phyloP scores from a whole-genome alignment of 2,329 filamentous ascomycete species.

The Tolypocladium ovalisporum region DNA sequence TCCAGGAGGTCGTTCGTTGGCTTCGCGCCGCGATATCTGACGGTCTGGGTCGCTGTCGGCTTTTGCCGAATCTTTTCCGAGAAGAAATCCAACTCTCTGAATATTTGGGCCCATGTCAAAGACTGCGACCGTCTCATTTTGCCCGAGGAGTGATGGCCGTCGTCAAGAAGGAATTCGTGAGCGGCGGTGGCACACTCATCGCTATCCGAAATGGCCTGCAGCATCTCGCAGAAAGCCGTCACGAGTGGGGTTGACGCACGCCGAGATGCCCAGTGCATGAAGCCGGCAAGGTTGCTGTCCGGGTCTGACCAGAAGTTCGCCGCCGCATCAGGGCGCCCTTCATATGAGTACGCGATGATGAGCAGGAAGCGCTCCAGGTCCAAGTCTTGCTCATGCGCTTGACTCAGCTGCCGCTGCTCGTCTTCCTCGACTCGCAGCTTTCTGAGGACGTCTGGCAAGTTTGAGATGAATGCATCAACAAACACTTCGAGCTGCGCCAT shows the following conservation, averaged over 20 bases:
- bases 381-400: constrained; percentile 54
- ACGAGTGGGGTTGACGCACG: constrained; percentile 92
- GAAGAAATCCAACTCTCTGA: constrained; percentile 81
- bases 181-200: constrained; percentile 73
- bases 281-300: constrained; percentile 87
- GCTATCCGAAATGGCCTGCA: constrained; percentile 77
- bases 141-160: constrained; percentile 60
- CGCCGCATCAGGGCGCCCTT: constrained; percentile 73
- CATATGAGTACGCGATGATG: constrained; percentile 84
- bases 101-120: constrained; percentile 87
- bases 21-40: constrained; percentile 45
- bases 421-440: constrained; percentile 83
- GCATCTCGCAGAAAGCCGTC: constrained; percentile 92
- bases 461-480: constrained; percentile 85
- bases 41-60: constrained; percentile 32
- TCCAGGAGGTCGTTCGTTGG: constrained; percentile 59
- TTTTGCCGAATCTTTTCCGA: constrained; percentile 68
- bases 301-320: constrained; percentile 85
- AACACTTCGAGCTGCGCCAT: constrained; percentile 80
- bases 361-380: constrained; percentile 85
- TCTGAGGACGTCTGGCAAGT: constrained; percentile 85
- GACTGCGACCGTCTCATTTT: constrained; percentile 76
- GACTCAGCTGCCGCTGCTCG: constrained; percentile 63
- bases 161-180: constrained; percentile 82
- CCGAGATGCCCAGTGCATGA: constrained; percentile 93